phyloP scores from a whole-genome alignment of 78 protist genomes.

The Anaeramoeba flamelloides region DNA sequence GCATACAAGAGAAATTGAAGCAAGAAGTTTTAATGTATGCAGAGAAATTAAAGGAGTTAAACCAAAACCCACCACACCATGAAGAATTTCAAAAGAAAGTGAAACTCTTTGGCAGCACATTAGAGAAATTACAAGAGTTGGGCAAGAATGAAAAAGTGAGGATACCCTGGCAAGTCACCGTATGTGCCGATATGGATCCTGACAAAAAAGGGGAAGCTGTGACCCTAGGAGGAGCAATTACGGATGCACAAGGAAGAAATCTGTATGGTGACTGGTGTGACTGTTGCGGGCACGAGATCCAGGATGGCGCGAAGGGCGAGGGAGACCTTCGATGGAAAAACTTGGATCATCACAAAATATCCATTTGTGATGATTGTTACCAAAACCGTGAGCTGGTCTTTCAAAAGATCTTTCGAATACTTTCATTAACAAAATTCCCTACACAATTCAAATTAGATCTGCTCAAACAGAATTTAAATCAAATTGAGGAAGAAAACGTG shows the following conservation, averaged over 20 bases:
- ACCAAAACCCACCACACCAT: background rate
- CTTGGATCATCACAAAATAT: background rate
- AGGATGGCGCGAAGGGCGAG: background rate
- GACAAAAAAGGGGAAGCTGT: background rate
- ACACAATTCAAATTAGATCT: too few relatives aligned
- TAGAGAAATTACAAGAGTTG: background rate
- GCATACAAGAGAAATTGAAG: background rate
- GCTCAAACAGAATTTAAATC: too few relatives aligned
- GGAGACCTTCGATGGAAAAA: background rate
- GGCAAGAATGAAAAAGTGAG: background rate
- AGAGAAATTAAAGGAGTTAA: background rate
- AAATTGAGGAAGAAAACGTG: too few relatives aligned
- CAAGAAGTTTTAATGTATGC: background rate
- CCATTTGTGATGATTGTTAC: background rate
- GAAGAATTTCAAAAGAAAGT: background rate
- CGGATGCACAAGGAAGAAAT: background rate
- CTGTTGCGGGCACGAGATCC: background rate
- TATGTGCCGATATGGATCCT: background rate
- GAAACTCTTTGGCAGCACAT: background rate
- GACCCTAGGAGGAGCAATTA: background rate
- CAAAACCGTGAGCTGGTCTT: background rate
- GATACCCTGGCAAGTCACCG: background rate
- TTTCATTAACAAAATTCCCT: too few relatives aligned
- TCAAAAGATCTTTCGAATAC: too few relatives aligned
- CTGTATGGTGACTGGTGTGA: background rate